Conservation (phyloP, 352 stramenopile genomes). For the Pythium sp. region DNA sequence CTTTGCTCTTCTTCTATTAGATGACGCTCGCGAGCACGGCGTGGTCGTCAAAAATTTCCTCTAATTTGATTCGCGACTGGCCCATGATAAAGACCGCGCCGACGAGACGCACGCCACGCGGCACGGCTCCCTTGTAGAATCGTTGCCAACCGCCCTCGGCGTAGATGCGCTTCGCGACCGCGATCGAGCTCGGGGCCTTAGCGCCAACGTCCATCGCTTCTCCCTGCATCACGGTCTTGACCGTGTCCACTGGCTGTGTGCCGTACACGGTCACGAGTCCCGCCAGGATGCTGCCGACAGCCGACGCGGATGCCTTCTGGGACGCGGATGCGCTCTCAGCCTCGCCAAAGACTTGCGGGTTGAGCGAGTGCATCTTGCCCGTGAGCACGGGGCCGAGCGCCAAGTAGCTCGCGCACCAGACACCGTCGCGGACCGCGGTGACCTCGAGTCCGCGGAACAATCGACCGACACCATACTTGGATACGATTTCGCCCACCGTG, state of each 20-base stretch:
- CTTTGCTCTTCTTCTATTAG: slow-evolving; percentile 11
- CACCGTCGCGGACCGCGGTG: slow-evolving; percentile 60
- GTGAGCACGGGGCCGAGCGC: slow-evolving; percentile 74
- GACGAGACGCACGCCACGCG: slow-evolving; percentile 73
- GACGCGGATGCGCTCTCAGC: slow-evolving; percentile 46
- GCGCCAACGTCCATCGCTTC: slow-evolving; percentile 51
- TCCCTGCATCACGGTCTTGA: slow-evolving; percentile 87
- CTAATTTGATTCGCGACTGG: slow-evolving; percentile 63
- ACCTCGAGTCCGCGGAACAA: slow-evolving; percentile 59
- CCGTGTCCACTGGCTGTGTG: slow-evolving; percentile 79
- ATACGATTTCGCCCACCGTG: slow-evolving; percentile 58
- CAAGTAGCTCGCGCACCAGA: slow-evolving; percentile 80
- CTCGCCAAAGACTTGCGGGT: slow-evolving; percentile 52
- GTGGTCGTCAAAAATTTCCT: slow-evolving; percentile 70
- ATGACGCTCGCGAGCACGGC: slow-evolving; percentile 38
- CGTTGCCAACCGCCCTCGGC: slow-evolving; percentile 39
- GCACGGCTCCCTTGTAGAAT: slow-evolving; percentile 75
- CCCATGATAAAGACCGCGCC: slow-evolving; percentile 83
- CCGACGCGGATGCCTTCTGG: slow-evolving; percentile 60
- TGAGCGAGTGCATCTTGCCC: slow-evolving; percentile 48
- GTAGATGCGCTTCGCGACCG: slow-evolving; percentile 45
- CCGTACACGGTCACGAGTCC: slow-evolving; percentile 70
- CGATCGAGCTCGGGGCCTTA: slow-evolving; percentile 37
- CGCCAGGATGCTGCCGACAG: slow-evolving; percentile 63
- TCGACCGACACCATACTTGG: slow-evolving; percentile 39